Base-by-base conservation (phyloP, 2,329 filamentous ascomycete species). In the Ceratocystis lukuohia region DNA sequence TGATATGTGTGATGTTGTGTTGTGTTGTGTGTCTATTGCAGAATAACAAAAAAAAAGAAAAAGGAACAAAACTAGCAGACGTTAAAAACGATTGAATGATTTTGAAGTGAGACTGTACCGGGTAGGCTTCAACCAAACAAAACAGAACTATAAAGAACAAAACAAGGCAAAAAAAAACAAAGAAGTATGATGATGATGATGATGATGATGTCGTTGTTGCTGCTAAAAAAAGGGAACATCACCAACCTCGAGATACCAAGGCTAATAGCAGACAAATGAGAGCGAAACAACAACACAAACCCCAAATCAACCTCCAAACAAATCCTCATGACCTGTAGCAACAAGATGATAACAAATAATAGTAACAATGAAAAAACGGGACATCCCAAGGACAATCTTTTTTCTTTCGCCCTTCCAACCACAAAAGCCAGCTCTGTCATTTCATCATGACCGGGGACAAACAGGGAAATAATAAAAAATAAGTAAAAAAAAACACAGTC, bases 401-500 rank as follows among this genome's bases (percentile, higher is more conserved):
- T 20, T 20, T n/a, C 44, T 45, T 62, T 63, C 30, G 61, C 25
- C 53, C 28, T 30, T 59, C 33, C 8, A 33, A 59, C 15, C 25
- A 33, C 25, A 59, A 59, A 59, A 59, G 53, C 25, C 53, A 59
- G 53, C 25, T n/a, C 30, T 20, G 37, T 63, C 61, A 33, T 63
- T 48, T 12, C 45, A 33, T 63, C 45, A 28, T 63, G 30, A 63
- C 5, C 15, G 15, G 61, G 8, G 28, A 41, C 10, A 25, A 33
- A 61, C 2, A 67, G 59, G 28, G 44, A 65, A 57, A 15, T 44
- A 45, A 37, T 20, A 41, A 37, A 53, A 5, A 50, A 20, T 20
- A 67, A 65, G 5, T n/a, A 65, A 48, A 5, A 62, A 50, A 67
- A 48, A 67, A 61, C 28, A 46, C 25, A 57, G 41, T 45, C 28